Percentiles rank a stretch among this genome's conserved stretches.
phyloP scores from a whole-genome alignment of 1,284 basidiomycete genomes.

The Trametes versicolor region DNA sequence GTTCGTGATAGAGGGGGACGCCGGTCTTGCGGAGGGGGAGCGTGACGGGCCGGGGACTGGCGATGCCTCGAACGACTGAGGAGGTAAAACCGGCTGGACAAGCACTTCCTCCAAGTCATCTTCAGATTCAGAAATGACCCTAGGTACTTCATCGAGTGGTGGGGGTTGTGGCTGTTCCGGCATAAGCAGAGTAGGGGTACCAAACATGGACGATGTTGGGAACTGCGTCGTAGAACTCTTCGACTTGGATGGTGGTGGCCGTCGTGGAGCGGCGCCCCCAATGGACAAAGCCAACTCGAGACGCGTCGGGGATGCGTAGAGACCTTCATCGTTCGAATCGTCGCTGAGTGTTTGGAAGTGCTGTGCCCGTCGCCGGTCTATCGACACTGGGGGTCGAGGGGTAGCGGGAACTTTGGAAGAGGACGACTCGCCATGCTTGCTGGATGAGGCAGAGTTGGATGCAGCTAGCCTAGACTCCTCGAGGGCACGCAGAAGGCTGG shows the following conservation, averaged over 20 bases:
- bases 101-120: constrained; percentile 59
- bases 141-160: not conserved
- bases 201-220: constrained; percentile 31
- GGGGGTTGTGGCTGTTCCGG: constrained; percentile 9
- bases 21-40: not conserved
- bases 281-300: constrained; percentile 73
- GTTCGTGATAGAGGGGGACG: not conserved
- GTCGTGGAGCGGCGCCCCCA: constrained; percentile 58
- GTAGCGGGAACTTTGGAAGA: constrained; percentile 21
- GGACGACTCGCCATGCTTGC: constrained; percentile 38
- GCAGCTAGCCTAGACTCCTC: constrained; percentile 40
- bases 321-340: constrained; percentile 47
- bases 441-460: constrained; percentile 9
- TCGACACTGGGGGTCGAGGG: constrained; percentile 22
- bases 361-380: constrained; percentile 17
- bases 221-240: constrained; percentile 4
- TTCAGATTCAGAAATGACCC: constrained; percentile 40
- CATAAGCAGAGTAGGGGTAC: constrained; percentile 37
- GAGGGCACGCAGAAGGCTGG: constrained; percentile 43
- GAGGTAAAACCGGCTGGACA: not conserved
- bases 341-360: constrained; percentile 23
- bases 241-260: constrained; percentile 23
- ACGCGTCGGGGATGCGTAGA: constrained; percentile 60
- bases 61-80: not conserved
- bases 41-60: not conserved